Evolutionary conservation across 139 green algal genomes (phyloP), one percentile per base, ranked within the genome.

Genomic region (Chlamydomonas sphaeroides): DNA sequence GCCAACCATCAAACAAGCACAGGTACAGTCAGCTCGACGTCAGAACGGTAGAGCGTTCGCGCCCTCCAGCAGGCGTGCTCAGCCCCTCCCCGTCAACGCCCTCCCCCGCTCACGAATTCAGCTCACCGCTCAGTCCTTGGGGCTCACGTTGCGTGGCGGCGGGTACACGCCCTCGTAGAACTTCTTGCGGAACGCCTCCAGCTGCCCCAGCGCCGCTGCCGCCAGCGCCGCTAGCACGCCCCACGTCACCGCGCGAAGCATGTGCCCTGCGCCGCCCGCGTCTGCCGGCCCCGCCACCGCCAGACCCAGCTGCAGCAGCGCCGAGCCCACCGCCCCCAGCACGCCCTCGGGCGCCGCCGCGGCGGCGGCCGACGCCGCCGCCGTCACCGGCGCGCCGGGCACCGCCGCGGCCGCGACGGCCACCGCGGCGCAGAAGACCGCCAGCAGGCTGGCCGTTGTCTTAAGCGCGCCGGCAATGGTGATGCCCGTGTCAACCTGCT

Each of bases 81-180:
- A n/a, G n/a, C n/a, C n/a, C n/a, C n/a, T n/a, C n/a, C n/a, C n/a
- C n/a, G n/a, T n/a, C n/a, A n/a, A n/a, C n/a, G n/a, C n/a, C n/a
- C n/a, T n/a, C n/a, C n/a, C n/a, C n/a, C n/a, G n/a, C n/a, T n/a
- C n/a, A n/a, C n/a, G n/a, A n/a, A n/a, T n/a, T n/a, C n/a, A n/a
- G n/a, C n/a, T n/a, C n/a, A n/a, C n/a, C n/a, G n/a, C n/a, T 68
- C 35, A 71, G 38, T 71, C 65, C 57, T 70, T 70, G 45, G 45
- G 11, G 45, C 45, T 53, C 1, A 59, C 18, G 75, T 85, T 85
- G 2, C 79, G 79, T 4, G 79, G 79, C 56, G 79, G 79, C 57
- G 79, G 79, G 39, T 85, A 85, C 33, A 79, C 67, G 15, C 79
- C 79, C 35, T 71, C 30, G 26, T 59, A 79, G 56, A 85, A 79